These are phyloP conservation scores for Daldinia sp. DNA, from an alignment of 2,329 filamentous ascomycete species.

Conservation along the genomic window DNA sequence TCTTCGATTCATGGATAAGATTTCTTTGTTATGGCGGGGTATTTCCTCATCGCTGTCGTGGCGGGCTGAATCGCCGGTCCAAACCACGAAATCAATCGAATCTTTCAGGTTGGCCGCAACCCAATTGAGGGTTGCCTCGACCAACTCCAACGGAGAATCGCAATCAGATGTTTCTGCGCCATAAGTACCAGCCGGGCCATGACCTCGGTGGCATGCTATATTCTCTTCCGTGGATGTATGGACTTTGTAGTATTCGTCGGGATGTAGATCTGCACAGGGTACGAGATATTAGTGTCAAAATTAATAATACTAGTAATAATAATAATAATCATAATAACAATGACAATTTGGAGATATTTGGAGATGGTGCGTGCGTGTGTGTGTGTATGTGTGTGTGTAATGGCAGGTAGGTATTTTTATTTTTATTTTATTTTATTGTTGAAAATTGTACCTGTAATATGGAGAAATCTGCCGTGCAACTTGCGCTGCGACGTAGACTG, in stretches of 20 bases:
- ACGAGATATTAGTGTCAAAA: conserved; percentile 24
- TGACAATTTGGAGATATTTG: conserved; percentile 25
- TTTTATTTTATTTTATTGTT: too few relatives aligned
- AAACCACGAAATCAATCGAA: conserved; percentile 86
- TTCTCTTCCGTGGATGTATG: conserved; percentile 75
- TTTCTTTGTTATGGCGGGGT: conserved; percentile 77
- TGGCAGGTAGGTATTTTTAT: background rate
- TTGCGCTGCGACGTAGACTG: conserved; percentile 48
- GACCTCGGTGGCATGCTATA: conserved; percentile 79
- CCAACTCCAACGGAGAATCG: conserved; percentile 80
- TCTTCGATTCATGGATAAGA: conserved; percentile 79
- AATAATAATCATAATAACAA: conserved; percentile 34
- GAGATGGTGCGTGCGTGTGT: background rate
- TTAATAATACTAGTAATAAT: conserved; percentile 5
- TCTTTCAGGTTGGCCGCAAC: conserved; percentile 79
- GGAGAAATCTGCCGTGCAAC: conserved; percentile 80
- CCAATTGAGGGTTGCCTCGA: conserved; percentile 92
- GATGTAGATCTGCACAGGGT: conserved; percentile 78
- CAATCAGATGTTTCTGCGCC: conserved; percentile 89
- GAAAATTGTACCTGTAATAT: conserved; percentile 75
- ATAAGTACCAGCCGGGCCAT: conserved; percentile 80
- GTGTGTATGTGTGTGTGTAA: background rate
- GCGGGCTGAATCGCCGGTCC: conserved; percentile 90
- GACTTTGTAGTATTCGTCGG: conserved; percentile 84
- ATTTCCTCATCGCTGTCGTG: conserved; percentile 87